These are phyloP conservation scores for Clavispora fructus DNA, from an alignment of 805 yeast species.

Conservation along the genomic window DNA sequence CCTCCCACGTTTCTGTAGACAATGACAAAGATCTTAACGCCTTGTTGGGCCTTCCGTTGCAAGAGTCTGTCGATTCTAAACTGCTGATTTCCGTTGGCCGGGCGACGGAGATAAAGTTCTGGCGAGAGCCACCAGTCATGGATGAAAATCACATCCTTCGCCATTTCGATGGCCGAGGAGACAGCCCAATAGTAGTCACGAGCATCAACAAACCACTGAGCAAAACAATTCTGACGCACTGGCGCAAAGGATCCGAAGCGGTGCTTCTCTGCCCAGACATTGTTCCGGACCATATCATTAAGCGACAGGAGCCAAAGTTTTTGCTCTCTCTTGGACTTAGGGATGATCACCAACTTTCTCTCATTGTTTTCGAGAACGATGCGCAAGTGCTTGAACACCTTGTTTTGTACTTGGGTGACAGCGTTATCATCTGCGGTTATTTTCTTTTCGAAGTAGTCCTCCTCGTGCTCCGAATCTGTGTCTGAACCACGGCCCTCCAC, in stretches of 20 bases:
- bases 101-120: constrained; percentile 86
- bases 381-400: constrained; percentile 48
- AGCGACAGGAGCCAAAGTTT: constrained; percentile 74
- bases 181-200: constrained; percentile 97
- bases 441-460: constrained; percentile 26
- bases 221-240: constrained; percentile 73
- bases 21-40: constrained; percentile 88
- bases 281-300: constrained; percentile 56
- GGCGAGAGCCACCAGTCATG: constrained; percentile 99
- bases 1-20: constrained; percentile 91
- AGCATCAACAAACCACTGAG: constrained; percentile 96
- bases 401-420: constrained; percentile 25
- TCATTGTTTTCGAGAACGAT: constrained; percentile 68
- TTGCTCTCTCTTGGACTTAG: constrained; percentile 60
- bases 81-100: constrained; percentile 91
- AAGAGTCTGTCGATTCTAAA: constrained; percentile 87
- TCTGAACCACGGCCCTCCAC: constrained; percentile 24
- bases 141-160: constrained; percentile 85
- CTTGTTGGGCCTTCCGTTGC: constrained; percentile 87
- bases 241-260: constrained; percentile 94
- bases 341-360: constrained; percentile 67
- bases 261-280: constrained; percentile 68
- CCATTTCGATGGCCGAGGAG: constrained; percentile 87
- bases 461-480: constrained; percentile 43
- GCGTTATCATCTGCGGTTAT: constrained; percentile 18